Conservation (phyloP, 2,329 filamentous ascomycete species). For the Macrophomina pseudophaseolina region DNA sequence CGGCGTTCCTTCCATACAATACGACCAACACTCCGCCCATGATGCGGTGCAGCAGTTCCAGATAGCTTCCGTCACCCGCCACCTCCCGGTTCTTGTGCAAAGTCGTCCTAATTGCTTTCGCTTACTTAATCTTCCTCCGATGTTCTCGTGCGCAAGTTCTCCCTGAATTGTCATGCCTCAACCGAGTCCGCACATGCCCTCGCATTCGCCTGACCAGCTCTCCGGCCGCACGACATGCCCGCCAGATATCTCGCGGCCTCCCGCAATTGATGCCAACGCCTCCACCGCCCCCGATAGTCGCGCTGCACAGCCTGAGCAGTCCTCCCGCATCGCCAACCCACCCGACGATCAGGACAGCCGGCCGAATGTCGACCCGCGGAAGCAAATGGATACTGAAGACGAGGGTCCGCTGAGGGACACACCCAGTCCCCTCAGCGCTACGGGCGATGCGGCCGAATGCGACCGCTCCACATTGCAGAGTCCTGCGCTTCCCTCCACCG, state of each 20-base stretch:
- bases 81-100: conserved; percentile 13
- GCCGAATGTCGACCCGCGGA: conserved; percentile 30
- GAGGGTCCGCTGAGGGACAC: conserved; percentile 43
- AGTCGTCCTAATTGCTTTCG: conserved; percentile 9
- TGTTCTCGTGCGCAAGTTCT: conserved; percentile 20
- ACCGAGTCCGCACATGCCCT: conserved; percentile 50
- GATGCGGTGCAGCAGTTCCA: conserved; percentile 24
- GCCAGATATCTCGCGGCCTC: conserved; percentile 49
- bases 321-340: conserved; percentile 34
- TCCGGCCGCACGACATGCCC: conserved; percentile 56
- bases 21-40: conserved; percentile 11
- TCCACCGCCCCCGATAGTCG: conserved; percentile 8
- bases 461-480: conserved; percentile 41
- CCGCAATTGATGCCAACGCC: conserved; percentile 20
- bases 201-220: conserved; percentile 48
- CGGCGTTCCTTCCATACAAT: background rate
- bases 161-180: conserved; percentile 54
- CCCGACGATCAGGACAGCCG: conserved; percentile 35
- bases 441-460: conserved; percentile 40
- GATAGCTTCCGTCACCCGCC: conserved; percentile 13
- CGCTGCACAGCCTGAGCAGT: conserved; percentile 3
- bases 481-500: conserved; percentile 38
- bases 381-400: conserved; percentile 39
- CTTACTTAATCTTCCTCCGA: conserved; percentile 27
- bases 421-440: conserved; percentile 45